These are phyloP conservation scores for Botrytis sinoallii DNA, from an alignment of 2,329 filamentous ascomycete genomes.

Conservation along the genomic window DNA sequence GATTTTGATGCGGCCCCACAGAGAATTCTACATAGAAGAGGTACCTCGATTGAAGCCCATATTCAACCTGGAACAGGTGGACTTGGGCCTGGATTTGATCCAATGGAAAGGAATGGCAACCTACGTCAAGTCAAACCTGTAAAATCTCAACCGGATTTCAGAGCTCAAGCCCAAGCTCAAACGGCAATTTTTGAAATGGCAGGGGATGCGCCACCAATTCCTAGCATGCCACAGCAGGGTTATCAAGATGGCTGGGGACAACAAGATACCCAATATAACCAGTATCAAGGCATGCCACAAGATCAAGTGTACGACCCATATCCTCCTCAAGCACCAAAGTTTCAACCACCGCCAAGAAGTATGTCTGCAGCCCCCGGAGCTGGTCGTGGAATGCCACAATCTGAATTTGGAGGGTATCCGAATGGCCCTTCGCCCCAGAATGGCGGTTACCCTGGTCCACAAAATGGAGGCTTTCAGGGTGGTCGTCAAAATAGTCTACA, in stretches of 20 bases:
- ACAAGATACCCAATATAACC: constrained; percentile 28
- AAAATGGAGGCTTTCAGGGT: constrained; percentile 22
- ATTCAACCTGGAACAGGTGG: constrained; percentile 25
- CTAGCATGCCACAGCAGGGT: constrained; percentile 38
- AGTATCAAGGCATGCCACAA: constrained; percentile 23
- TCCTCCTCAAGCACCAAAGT: constrained; percentile 27
- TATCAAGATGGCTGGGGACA: constrained; percentile 32
- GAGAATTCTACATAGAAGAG: constrained; percentile 26
- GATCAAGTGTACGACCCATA: constrained; percentile 27
- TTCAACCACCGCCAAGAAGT: constrained; percentile 32
- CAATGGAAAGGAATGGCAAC: constrained; percentile 39
- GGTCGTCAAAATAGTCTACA: constrained; percentile 29
- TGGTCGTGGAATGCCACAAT: constrained; percentile 24
- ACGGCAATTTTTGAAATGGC: constrained; percentile 73
- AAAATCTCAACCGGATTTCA: constrained; percentile 65
- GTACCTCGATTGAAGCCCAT: constrained; percentile 35
- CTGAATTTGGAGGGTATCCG: constrained; percentile 24
- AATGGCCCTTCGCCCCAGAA: constrained; percentile 24
- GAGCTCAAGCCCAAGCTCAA: constrained; percentile 50
- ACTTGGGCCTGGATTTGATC: neutral
- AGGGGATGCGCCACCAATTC: constrained; percentile 56
- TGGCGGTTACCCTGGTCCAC: constrained; percentile 21
- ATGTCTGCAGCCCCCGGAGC: constrained; percentile 31
- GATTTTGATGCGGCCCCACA: constrained; percentile 31
- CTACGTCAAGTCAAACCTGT: constrained; percentile 51